A percentile compares a stretch with the other conserved stretches of the same genome.
phyloP scores from a whole-genome alignment of 768 basidiomycete species.

The Tubosaeta sp. region DNA sequence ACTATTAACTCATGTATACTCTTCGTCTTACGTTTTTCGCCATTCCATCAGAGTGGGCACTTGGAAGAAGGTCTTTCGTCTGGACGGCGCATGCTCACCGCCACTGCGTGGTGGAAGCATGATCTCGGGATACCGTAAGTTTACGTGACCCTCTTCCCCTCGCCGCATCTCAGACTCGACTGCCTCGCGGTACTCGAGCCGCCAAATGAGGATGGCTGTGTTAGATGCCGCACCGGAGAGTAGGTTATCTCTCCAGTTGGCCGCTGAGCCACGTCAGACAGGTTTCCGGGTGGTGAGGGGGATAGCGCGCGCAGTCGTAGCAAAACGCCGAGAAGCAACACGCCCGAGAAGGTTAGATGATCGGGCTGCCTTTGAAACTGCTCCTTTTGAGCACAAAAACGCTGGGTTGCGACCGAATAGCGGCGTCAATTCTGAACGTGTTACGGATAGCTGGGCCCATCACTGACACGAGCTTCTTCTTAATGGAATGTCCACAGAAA shows the following conservation, averaged over 20 bases:
- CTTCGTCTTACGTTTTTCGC: slow-evolving; percentile 16
- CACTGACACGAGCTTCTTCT: background rate
- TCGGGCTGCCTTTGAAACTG: background rate
- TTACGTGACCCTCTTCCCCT: slow-evolving; percentile 19
- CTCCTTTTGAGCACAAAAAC: background rate
- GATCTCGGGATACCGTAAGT: slow-evolving; percentile 28
- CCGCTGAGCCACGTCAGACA: slow-evolving; percentile 3
- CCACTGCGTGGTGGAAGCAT: slow-evolving; percentile 29
- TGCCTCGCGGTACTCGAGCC: slow-evolving; percentile 9
- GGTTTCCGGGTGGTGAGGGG: background rate
- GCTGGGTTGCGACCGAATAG: background rate
- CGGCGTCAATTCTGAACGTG: background rate
- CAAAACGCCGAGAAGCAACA: slow-evolving; percentile 11
- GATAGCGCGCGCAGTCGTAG: slow-evolving; percentile 17
- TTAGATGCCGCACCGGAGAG: slow-evolving; percentile 10
- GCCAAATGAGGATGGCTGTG: slow-evolving; percentile 19
- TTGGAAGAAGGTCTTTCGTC: slow-evolving; percentile 1
- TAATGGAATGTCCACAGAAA: slow-evolving; percentile 2
- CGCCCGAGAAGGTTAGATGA: slow-evolving; percentile 2
- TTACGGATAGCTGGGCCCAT: slow-evolving; percentile 1
- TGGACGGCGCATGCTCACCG: slow-evolving; percentile 21
- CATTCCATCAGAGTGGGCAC: slow-evolving; percentile 7
- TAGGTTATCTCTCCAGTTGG: slow-evolving; percentile 6
- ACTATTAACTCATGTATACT: slow-evolving; percentile 16
- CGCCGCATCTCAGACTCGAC: slow-evolving; percentile 3